Base-by-base conservation (phyloP, 148 eudicot species). In the Suaeda aralocaspica region DNA sequence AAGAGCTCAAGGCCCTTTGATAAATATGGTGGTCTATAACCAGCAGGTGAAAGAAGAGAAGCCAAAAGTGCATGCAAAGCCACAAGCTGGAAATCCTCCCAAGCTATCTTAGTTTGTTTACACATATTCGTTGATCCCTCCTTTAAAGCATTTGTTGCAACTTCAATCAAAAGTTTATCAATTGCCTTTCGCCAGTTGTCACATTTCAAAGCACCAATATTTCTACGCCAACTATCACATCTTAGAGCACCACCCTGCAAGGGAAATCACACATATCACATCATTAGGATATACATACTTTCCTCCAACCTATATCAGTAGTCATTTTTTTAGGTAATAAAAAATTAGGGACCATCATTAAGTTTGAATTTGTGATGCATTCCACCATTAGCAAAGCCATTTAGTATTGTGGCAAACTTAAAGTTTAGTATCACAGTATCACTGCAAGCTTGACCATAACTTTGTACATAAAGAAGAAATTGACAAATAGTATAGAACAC, bases 51-150 rank as follows among this genome's bases (percentile, higher is more conserved):
- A 71, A 88, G 83, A 76, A 93, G 92, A 78, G 96, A 93, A 66
- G 92, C 90, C 80, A 87, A 74, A 72, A 90, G 82, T 72, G 98
- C 92, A 80, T 68, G 87, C 64, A 93, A 80, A 50, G 98, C 85
- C 57, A 87, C 96, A 77, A 87, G 84, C 78, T 88, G 94, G 69
- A 84, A 85, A 72, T 87, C 92, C 63, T 85, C 81, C 85, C 86
- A 88, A 59, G 67, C 74, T 31, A 76, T 31, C 44, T 59, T 72
- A 22, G 66, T 51, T 66, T 78, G 81, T 49, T 68, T 62, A 1
- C 61, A 22, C 58, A 55, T 64, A 70, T 59, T 59, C 11, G 70
- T 81, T 83, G 82, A 81, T 69, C 85, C 90, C 26, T 78, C 81
- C 81, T 78, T 80, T 76, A 85, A 87, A 67, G 89, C 89, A 79